Evolutionary conservation across 2,329 filamentous ascomycete species (phyloP).

Genomic region (Colletotrichum lindemuthianum): DNA sequence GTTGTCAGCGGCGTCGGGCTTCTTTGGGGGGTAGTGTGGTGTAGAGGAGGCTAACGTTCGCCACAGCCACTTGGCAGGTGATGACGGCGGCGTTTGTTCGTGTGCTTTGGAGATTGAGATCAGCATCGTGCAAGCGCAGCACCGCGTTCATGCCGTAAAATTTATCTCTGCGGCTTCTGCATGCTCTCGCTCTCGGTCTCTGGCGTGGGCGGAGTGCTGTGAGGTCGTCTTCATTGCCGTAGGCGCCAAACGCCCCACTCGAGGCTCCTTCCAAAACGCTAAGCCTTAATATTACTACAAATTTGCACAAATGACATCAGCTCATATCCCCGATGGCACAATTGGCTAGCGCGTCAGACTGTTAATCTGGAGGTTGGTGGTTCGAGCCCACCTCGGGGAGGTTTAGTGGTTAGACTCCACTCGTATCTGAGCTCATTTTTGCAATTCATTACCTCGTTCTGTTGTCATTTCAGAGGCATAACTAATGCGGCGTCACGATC

Average conservation of each 20-base stretch:
- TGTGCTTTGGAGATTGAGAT: slow-evolving; percentile 10
- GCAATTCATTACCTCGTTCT: neutral
- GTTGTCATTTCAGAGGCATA: neutral
- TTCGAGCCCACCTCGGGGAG: slow-evolving; percentile 36
- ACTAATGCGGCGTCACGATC: neutral
- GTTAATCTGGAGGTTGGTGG: slow-evolving; percentile 37
- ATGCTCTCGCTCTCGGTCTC: neutral
- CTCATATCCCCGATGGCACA: slow-evolving; percentile 35
- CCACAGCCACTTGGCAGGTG: neutral
- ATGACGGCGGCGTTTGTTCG: neutral
- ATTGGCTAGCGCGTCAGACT: slow-evolving; percentile 37
- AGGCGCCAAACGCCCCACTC: slow-evolving; percentile 7
- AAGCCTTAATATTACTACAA: accelerated
- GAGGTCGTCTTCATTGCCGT: neutral
- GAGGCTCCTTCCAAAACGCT: too few relatives aligned
- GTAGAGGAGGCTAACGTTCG: too few relatives aligned
- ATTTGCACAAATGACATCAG: neutral
- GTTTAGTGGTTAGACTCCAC: neutral
- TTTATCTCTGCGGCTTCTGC: too few relatives aligned
- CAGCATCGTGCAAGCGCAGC: neutral
- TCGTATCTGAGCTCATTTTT: accelerated
- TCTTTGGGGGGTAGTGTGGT: too few relatives aligned
- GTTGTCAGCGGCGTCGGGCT: too few relatives aligned
- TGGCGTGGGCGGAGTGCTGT: neutral
- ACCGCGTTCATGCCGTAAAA: neutral